phyloP scores from a whole-genome alignment of 2,329 filamentous ascomycete genomes.

The Aspergillus vadensis region DNA sequence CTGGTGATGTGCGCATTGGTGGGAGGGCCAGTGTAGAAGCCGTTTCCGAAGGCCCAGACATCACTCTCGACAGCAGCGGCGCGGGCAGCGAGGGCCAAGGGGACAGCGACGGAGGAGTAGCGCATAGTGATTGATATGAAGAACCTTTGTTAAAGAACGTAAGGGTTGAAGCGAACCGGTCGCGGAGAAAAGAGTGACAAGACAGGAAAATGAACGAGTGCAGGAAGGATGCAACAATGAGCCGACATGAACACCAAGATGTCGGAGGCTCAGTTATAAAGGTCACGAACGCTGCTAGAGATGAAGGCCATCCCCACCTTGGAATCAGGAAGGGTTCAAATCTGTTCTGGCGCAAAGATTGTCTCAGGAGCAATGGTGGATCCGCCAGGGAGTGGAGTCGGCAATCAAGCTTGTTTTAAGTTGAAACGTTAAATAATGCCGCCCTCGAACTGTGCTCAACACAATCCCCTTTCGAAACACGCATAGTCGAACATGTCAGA shows the following conservation, averaged over 20 bases:
- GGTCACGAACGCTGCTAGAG: background rate
- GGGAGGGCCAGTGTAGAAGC: conserved; percentile 23
- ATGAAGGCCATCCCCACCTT: background rate
- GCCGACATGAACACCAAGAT: background rate
- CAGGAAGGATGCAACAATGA: background rate
- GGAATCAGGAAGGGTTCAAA: background rate
- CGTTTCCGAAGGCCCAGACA: conserved; percentile 21
- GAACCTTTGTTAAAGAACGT: background rate
- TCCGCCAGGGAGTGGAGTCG: background rate
- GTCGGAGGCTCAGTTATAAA: background rate
- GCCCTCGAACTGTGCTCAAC: too few relatives aligned
- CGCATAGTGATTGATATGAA: conserved; percentile 11
- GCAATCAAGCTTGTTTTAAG: conserved; percentile 1
- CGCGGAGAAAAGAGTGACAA: background rate
- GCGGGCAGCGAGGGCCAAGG: conserved; percentile 7
- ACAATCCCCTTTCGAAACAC: background rate
- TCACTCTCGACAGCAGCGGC: conserved; percentile 17
- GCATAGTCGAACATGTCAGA: background rate
- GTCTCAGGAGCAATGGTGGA: conserved; percentile 7
- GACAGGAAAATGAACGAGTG: background rate
- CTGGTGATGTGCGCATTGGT: conserved; percentile 21
- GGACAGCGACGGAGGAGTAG: conserved; percentile 7
- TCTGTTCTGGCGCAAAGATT: background rate
- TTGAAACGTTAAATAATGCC: background rate
- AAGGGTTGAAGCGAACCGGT: background rate